Evolutionary conservation across 768 basidiomycete species (phyloP).

Genomic region (Lentinula boryana): DNA sequence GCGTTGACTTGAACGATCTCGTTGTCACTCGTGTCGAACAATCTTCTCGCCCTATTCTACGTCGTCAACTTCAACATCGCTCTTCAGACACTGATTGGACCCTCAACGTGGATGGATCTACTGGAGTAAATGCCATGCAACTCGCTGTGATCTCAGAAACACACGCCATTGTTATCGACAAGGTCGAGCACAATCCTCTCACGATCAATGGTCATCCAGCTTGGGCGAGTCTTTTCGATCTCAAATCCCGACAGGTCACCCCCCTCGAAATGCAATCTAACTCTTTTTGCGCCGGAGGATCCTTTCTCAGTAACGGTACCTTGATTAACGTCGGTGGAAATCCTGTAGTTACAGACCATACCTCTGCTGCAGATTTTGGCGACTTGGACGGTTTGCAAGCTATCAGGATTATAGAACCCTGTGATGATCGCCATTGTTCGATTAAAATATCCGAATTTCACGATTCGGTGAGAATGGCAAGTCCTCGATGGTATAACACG

Average conservation of each 20-base stretch:
- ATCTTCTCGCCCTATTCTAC: background rate
- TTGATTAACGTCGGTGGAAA: conserved; percentile 79
- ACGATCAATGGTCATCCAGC: conserved; percentile 71
- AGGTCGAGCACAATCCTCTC: conserved; percentile 82
- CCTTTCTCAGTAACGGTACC: conserved; percentile 72
- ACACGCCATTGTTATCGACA: conserved; percentile 73
- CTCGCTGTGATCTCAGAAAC: conserved; percentile 59
- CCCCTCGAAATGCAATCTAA: conserved; percentile 68
- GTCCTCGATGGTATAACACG: conserved; percentile 78
- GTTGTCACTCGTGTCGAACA: background rate
- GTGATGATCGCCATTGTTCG: conserved; percentile 46
- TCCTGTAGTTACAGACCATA: conserved; percentile 60
- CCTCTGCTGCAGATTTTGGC: conserved; percentile 68
- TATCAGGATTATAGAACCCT: conserved; percentile 67
- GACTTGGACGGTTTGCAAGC: conserved; percentile 70
- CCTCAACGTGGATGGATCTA: conserved; percentile 57
- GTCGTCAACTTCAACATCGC: conserved; percentile 6
- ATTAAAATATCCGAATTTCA: conserved; percentile 55
- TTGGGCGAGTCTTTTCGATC: conserved; percentile 73
- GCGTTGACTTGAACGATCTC: background rate
- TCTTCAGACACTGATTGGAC: conserved; percentile 37
- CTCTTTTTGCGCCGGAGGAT: conserved; percentile 83
- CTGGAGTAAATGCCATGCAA: conserved; percentile 80
- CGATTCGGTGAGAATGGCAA: conserved; percentile 60
- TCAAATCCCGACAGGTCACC: conserved; percentile 53